These are phyloP conservation scores for Groenewaldozyma auringiensis DNA, from an alignment of 1,139 yeast genomes.

Conservation along the genomic window DNA sequence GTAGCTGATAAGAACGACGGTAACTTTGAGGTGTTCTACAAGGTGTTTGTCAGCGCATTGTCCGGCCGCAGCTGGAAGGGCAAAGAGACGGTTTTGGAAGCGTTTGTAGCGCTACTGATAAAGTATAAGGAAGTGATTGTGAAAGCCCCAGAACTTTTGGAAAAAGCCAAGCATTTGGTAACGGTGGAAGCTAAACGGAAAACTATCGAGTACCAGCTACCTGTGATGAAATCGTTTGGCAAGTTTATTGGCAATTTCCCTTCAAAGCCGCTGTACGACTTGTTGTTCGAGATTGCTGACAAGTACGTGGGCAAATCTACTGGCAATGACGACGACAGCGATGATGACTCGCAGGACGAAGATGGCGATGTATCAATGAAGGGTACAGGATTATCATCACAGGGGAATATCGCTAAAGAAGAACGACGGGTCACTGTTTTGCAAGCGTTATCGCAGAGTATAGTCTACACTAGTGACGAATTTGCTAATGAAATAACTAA, in stretches of 20 bases:
- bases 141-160: conserved; percentile 25
- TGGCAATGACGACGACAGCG: conserved; percentile 21
- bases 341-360: conserved; percentile 22
- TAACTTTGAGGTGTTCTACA: conserved; percentile 38
- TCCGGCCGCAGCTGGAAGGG: conserved; percentile 86
- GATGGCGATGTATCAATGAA: conserved; percentile 20
- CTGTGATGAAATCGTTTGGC: conserved; percentile 25
- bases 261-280: conserved; percentile 30
- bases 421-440: conserved; percentile 33
- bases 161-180: conserved; percentile 35
- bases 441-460: conserved; percentile 20
- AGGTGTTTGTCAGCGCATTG: conserved; percentile 52
- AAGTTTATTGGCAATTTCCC: conserved; percentile 23
- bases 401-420: conserved; percentile 29
- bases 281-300: conserved; percentile 30
- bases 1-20: conserved; percentile 24
- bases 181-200: conserved; percentile 58
- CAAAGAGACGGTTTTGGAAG: conserved; percentile 66
- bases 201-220: conserved; percentile 54
- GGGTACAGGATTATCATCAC: conserved; percentile 6
- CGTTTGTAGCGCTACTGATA: conserved; percentile 53
- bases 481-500: background rate
- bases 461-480: conserved; percentile 11
- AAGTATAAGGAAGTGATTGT: conserved; percentile 36
- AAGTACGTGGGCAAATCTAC: conserved; percentile 17